Percentiles rank a stretch among this genome's conserved stretches.
Evolutionary conservation across 345 rosid species (phyloP).

Genomic region (Gynandropsis gynandra): DNA sequence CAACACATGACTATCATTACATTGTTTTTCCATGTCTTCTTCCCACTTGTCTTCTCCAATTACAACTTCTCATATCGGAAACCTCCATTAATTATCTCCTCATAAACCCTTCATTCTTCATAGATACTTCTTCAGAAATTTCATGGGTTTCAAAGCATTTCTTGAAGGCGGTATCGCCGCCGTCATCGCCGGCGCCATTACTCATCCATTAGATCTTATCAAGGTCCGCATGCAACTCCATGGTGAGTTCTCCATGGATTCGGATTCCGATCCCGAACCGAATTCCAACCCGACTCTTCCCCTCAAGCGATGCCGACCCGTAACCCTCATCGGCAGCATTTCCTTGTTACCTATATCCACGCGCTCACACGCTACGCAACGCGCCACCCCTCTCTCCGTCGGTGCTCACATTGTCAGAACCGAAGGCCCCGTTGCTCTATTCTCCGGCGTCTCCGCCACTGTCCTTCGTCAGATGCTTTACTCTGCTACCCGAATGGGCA

Average conservation of each 20-base stretch:
- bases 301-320: slow-evolving; percentile 36
- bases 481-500: slow-evolving; percentile 93
- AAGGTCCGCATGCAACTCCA: slow-evolving; percentile 92
- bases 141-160: slow-evolving; percentile 73
- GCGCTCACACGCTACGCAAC: slow-evolving; percentile 25
- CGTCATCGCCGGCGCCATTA: slow-evolving; percentile 67
- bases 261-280: slow-evolving; percentile 8
- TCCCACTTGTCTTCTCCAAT: slow-evolving; percentile 23
- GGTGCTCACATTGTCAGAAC: slow-evolving; percentile 55
- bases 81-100: too few species aligned
- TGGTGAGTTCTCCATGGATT: slow-evolving; percentile 43
- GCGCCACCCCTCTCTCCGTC: slow-evolving; percentile 54
- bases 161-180: slow-evolving; percentile 83
- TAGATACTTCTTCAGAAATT: neutral
- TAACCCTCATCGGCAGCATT: slow-evolving; percentile 40
- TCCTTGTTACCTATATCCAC: slow-evolving; percentile 30
- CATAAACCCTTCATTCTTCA: neutral
- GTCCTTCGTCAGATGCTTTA: slow-evolving; percentile 82
- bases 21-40: slow-evolving; percentile 14
- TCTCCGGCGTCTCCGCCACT: slow-evolving; percentile 84
- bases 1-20: slow-evolving; percentile 8
- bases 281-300: slow-evolving; percentile 20
- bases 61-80: neutral
- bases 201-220: slow-evolving; percentile 82
- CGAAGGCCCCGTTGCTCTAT: slow-evolving; percentile 66